Conservation (phyloP, 2,329 filamentous ascomycete genomes). For the Colletotrichum siamense region DNA sequence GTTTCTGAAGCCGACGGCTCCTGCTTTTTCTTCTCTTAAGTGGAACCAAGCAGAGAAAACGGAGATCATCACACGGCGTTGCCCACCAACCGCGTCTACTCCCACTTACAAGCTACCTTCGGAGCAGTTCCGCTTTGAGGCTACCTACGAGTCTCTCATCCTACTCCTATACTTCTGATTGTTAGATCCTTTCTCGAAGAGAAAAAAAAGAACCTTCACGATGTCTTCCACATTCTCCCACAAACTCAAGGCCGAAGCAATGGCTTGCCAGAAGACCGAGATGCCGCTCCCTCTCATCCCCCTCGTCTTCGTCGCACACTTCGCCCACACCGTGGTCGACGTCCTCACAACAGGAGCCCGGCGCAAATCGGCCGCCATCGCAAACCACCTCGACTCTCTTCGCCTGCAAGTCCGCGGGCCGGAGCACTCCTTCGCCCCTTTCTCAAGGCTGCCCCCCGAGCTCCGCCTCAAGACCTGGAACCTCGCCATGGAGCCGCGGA, state of each 20-base stretch:
- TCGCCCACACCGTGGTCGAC: slow-evolving; percentile 6
- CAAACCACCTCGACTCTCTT: neutral
- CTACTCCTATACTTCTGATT: neutral
- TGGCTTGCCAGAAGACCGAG: neutral
- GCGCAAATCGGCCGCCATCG: slow-evolving; percentile 2
- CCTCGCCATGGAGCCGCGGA: slow-evolving; percentile 4
- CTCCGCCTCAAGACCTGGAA: slow-evolving; percentile 20
- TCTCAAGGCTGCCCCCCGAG: slow-evolving; percentile 6
- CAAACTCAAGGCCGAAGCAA: slow-evolving; percentile 6
- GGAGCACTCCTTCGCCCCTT: slow-evolving; percentile 6
- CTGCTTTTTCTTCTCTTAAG: neutral
- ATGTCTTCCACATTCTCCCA: slow-evolving; percentile 1
- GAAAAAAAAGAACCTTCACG: neutral
- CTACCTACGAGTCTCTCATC: neutral
- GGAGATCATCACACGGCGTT: neutral
- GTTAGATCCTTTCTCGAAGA: neutral
- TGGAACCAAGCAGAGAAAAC: neutral
- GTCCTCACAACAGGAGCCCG: slow-evolving; percentile 2
- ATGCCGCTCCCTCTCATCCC: slow-evolving; percentile 17
- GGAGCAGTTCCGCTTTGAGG: neutral
- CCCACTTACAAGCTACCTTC: neutral
- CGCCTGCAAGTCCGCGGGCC: slow-evolving; percentile 16
- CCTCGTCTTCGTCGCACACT: slow-evolving; percentile 18
- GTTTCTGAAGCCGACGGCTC: neutral
- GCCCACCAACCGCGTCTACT: neutral